phyloP scores from a whole-genome alignment of 805 yeast species.

The Starmera amethionina region DNA sequence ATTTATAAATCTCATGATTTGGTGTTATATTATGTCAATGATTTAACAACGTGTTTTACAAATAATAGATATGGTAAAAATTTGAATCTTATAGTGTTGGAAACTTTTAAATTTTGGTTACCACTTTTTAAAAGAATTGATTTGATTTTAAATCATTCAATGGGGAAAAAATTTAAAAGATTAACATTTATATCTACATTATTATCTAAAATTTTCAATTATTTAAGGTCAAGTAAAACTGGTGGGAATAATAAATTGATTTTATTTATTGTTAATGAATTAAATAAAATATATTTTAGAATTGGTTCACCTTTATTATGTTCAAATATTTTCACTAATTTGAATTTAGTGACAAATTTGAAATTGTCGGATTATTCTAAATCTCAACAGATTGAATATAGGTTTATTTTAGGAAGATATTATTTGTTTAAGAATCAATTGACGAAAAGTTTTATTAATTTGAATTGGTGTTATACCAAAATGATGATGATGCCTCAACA shows the following conservation, averaged over 20 bases:
- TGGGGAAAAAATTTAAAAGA: slow-evolving; percentile 34
- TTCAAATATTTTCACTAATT: slow-evolving; percentile 51
- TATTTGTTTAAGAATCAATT: slow-evolving; percentile 44
- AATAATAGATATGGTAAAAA: slow-evolving; percentile 30
- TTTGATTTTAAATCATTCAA: slow-evolving; percentile 30
- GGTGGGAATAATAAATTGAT: slow-evolving; percentile 31
- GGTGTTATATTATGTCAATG: slow-evolving; percentile 35
- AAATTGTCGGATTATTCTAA: slow-evolving; percentile 29
- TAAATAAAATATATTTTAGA: slow-evolving; percentile 42
- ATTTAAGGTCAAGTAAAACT: slow-evolving; percentile 20
- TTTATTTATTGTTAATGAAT: slow-evolving; percentile 35
- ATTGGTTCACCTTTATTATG: slow-evolving; percentile 49
- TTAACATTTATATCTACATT: slow-evolving; percentile 16
- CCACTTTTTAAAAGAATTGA: slow-evolving; percentile 38
- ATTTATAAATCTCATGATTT: slow-evolving; percentile 44
- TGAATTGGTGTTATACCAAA: slow-evolving; percentile 31
- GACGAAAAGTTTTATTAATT: slow-evolving; percentile 34
- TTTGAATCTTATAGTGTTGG: slow-evolving; percentile 26
- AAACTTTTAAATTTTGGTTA: slow-evolving; percentile 28
- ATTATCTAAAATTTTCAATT: slow-evolving; percentile 18
- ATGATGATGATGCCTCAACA: slow-evolving; percentile 11
- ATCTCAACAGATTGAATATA: slow-evolving; percentile 39
- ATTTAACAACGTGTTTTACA: slow-evolving; percentile 38
- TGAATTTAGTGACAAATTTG: slow-evolving; percentile 37
- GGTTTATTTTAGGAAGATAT: slow-evolving; percentile 44